A percentile compares a stretch with the other conserved stretches of the same genome.
Conservation (phyloP, 2,329 filamentous ascomycete species). For the Colletotrichum siamense region DNA sequence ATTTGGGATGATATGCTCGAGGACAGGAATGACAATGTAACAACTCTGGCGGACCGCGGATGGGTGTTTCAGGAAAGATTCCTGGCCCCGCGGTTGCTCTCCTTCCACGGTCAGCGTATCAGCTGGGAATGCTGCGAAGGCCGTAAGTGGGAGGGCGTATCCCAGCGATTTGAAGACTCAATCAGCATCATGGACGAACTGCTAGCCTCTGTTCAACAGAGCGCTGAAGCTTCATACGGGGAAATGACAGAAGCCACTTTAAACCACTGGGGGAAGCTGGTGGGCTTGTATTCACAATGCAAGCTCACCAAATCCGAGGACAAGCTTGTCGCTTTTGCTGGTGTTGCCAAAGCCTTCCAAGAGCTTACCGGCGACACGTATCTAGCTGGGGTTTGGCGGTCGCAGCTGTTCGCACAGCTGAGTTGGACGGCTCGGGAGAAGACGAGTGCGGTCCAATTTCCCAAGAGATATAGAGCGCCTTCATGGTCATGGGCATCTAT, state of each 20-base stretch:
- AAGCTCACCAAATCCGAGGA: neutral
- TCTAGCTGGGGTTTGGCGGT: neutral
- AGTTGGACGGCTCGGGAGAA: too few species aligned
- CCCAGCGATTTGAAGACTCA: fast-evolving
- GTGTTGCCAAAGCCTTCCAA: neutral
- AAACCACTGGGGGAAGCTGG: neutral
- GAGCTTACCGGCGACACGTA: neutral
- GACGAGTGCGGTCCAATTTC: too few species aligned
- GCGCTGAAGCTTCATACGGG: neutral
- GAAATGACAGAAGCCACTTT: neutral
- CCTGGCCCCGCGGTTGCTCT: neutral
- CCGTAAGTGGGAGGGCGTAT: neutral
- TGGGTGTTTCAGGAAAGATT: neutral
- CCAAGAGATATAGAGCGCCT: neutral
- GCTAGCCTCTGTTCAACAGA: neutral
- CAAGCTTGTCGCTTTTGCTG: neutral
- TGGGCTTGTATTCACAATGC: neutral
- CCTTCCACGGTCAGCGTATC: neutral
- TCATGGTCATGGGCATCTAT: neutral
- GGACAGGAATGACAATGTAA: fast-evolving
- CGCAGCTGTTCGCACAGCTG: neutral
- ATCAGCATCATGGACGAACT: neutral
- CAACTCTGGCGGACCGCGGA: neutral
- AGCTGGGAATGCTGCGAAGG: neutral
- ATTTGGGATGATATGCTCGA: fast-evolving